Evolutionary conservation across 2,329 filamentous ascomycete species (phyloP).

Genomic region (Rutstroemia sp.): DNA sequence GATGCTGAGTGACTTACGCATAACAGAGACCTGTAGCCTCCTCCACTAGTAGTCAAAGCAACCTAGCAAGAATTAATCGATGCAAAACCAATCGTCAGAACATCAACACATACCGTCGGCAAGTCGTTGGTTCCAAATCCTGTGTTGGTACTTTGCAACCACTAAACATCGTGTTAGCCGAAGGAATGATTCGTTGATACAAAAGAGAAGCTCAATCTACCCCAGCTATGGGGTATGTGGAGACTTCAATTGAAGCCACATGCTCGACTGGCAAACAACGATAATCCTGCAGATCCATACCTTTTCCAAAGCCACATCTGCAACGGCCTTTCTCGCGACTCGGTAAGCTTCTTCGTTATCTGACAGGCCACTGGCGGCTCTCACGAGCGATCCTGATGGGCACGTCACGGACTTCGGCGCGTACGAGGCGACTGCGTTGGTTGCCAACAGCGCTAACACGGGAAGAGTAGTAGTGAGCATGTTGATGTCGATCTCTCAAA

Average conservation of each 20-base stretch:
- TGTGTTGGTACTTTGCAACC: slow-evolving; percentile 26
- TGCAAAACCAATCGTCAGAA: background rate
- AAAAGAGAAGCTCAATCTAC: too few species aligned
- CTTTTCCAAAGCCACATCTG: slow-evolving; percentile 31
- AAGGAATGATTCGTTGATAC: too few species aligned
- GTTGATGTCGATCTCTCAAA: background rate
- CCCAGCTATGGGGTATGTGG: too few species aligned
- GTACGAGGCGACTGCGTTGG: slow-evolving; percentile 21
- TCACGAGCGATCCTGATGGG: slow-evolving; percentile 32
- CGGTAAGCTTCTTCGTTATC: slow-evolving; percentile 34
- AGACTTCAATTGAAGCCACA: too few species aligned
- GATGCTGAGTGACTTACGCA: slow-evolving; percentile 9
- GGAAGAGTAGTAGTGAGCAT: slow-evolving; percentile 14
- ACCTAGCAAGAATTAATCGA: slow-evolving; percentile 20
- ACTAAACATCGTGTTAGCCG: slow-evolving; percentile 1
- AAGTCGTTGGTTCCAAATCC: slow-evolving; percentile 31
- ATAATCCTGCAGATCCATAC: background rate
- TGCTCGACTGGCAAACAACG: background rate
- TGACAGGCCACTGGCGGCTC: slow-evolving; percentile 32
- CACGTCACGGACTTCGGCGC: slow-evolving; percentile 32
- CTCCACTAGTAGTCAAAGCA: slow-evolving; percentile 32
- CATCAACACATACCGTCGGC: slow-evolving; percentile 26
- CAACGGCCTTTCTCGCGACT: slow-evolving; percentile 32
- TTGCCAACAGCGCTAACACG: slow-evolving; percentile 9
- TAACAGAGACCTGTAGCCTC: slow-evolving; percentile 27